phyloP scores from a whole-genome alignment of 306 rosid species.

The Trifolium dubium region DNA sequence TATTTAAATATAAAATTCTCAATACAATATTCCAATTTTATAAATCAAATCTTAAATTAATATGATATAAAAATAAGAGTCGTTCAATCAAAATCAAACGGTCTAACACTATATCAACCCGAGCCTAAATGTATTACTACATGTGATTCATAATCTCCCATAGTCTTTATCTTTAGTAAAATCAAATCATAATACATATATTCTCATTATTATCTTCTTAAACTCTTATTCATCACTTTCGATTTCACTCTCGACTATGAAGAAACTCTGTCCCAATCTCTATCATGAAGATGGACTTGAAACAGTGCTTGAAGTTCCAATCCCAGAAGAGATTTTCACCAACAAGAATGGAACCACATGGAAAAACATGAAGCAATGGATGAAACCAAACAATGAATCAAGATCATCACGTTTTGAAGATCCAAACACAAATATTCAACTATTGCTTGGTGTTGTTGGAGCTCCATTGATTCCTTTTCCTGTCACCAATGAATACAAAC shows the following conservation, averaged over 20 bases:
- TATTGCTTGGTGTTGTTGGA: slow-evolving; percentile 80
- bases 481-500: slow-evolving; percentile 51
- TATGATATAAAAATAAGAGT: not conserved
- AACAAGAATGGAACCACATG: slow-evolving; percentile 53
- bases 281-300: slow-evolving; percentile 83
- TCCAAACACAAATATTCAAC: slow-evolving; percentile 64
- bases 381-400: slow-evolving; percentile 57
- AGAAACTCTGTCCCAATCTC: slow-evolving; percentile 85
- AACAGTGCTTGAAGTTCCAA: slow-evolving; percentile 91
- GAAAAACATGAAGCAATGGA: slow-evolving; percentile 85
- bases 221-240: not conserved
- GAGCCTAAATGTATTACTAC: not conserved
- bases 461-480: slow-evolving; percentile 87
- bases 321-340: slow-evolving; percentile 81
- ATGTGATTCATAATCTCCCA: not conserved
- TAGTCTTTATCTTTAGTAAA: not conserved
- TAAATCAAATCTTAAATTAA: not conserved
- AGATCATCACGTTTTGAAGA: slow-evolving; percentile 58
- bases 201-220: not conserved
- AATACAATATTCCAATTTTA: not conserved
- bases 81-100: not conserved
- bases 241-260: slow-evolving; percentile 49
- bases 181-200: slow-evolving; percentile 1
- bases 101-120: not conserved
- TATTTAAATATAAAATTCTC: too few relatives aligned